Conservation (phyloP, 2,329 filamentous ascomycete genomes). For the Aspergillus udagawae region DNA sequence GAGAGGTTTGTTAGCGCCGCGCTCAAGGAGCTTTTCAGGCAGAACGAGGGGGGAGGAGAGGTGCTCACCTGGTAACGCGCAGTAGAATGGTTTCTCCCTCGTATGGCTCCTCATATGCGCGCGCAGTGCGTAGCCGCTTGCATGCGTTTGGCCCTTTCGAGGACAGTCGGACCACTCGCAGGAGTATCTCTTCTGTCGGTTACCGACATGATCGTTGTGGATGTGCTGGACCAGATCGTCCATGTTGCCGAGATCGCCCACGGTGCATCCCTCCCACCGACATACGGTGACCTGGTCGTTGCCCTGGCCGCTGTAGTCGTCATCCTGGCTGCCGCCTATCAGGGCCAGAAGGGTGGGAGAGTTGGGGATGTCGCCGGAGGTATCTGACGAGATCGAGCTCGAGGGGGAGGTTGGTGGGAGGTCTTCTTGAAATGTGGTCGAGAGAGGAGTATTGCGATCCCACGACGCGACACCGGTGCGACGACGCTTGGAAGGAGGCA, state of each 20-base stretch:
- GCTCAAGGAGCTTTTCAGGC: neutral
- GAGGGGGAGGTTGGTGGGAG: slow-evolving; percentile 45
- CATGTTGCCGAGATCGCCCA: slow-evolving; percentile 72
- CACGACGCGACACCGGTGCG: slow-evolving; percentile 43
- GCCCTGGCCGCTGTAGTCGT: slow-evolving; percentile 66
- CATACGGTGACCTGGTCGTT: slow-evolving; percentile 75
- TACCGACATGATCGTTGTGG: slow-evolving; percentile 91
- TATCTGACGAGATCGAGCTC: slow-evolving; percentile 83
- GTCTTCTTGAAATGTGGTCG: slow-evolving; percentile 38
- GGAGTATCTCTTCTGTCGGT: slow-evolving; percentile 92
- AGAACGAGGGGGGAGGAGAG: neutral
- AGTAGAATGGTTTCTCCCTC: slow-evolving; percentile 97
- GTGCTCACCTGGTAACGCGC: slow-evolving; percentile 76
- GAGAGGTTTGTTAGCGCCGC: neutral
- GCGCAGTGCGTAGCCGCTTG: slow-evolving; percentile 90
- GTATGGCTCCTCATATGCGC: slow-evolving; percentile 98
- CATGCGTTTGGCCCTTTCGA: slow-evolving; percentile 85
- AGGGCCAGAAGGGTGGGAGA: slow-evolving; percentile 54
- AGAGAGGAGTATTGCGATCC: slow-evolving; percentile 50
- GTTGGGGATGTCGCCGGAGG: slow-evolving; percentile 76
- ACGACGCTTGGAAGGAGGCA: slow-evolving; percentile 48
- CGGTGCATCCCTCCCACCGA: slow-evolving; percentile 71
- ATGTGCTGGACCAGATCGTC: slow-evolving; percentile 77
- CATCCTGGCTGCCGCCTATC: slow-evolving; percentile 40
- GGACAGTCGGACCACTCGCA: slow-evolving; percentile 94